Base-by-base conservation (phyloP, 1,284 basidiomycete species). In the Trichosporon inkin region DNA sequence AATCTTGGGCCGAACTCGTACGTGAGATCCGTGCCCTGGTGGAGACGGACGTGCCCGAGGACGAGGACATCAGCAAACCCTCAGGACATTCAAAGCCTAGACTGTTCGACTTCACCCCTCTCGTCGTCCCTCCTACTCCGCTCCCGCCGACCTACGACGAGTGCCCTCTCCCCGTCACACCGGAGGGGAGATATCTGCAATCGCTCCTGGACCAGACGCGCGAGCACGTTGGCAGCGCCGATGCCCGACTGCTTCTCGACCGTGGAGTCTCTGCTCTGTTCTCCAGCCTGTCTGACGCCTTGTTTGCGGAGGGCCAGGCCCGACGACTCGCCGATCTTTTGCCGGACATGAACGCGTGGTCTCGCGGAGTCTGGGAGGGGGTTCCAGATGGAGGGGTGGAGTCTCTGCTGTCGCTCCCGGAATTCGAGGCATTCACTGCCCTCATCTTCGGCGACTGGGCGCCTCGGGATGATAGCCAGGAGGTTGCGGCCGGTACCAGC, bases 401-500 rank as follows among this genome's bases (percentile, higher is more conserved):
- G 65, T 54, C 66, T 7, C 41, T 78, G 55, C 59, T 75, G 39
- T 62, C 67, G 7, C 58, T 74, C 13, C 67, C 67, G 17, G 76
- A 77, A 55, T 74, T 67, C 55, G 74, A 77, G 65, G 67, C 68
- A 4, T 77, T 78, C 61, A 68, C 75, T 6, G 76, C 75, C 0
- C 65, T 79, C 54, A 68, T 79, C 20, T 79, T 77, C 67, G 77
- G 74, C 10, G 77, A 79, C 67, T 78, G 75, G 75, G 74, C 75
- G 20, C 66, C 67, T 20, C 28, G 62, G 56, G 51, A 49, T 16
- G 44, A 49, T 19, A 22, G 44, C 44, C 37, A 37, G 16, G 39
- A 57, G 11, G 36, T 10, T 17, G 44, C 44, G 24, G 44, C n/a
- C 22, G 44, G 22, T 7, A 24, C 36, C 38, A 39, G 22, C n/a